Evolutionary conservation across 2,329 filamentous ascomycete species (phyloP), one percentile per base, ranked within the genome.

Genomic region (Colletotrichum zoysiae): DNA sequence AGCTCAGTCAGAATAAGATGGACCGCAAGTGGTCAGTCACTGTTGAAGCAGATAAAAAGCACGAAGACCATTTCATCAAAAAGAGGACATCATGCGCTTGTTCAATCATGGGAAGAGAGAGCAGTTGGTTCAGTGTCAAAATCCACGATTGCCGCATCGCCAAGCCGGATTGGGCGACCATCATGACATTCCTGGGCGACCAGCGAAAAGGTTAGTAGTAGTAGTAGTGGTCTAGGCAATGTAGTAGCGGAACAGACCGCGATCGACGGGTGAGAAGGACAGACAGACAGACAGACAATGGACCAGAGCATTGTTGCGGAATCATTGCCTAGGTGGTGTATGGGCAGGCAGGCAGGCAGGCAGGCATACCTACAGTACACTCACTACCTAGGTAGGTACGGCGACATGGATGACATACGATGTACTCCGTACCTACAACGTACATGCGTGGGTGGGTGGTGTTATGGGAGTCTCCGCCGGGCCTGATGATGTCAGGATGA

Each of bases 401-500:
- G 38, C 56, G 38, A 59, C 65, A 48, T 30, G 30, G 50, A 33
- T 65, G 18, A 20, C 30, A 51, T 51, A 33, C 30, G 3, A 4
- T 30, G 30, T 30, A 30, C 30, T 3, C n/a, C n/a, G n/a, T n/a
- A n/a, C n/a, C n/a, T n/a, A n/a, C n/a, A n/a, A n/a, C n/a, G n/a
- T 30, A 14, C 35, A 9, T 11, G 23, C 12, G 48, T 6, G 48
- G 2, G 38, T n/a, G 5, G 18, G 51, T n/a, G 53, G 30, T 35
- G 6, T 5, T n/a, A 35, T 59, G 59, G 50, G 65, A 59, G 53
- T 30, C 65, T 71, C 65, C 65, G 59, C 42, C 20, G 35, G 42
- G 5, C 5, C 69, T 69, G 69, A 71, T 71, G 69, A 71, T 69
- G 69, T 71, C 69, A 71, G 69, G 42, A 59, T 71, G 69, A 69